These are phyloP conservation scores for Jamesozyma rosinii DNA, from an alignment of 805 yeast species.

Conservation along the genomic window DNA sequence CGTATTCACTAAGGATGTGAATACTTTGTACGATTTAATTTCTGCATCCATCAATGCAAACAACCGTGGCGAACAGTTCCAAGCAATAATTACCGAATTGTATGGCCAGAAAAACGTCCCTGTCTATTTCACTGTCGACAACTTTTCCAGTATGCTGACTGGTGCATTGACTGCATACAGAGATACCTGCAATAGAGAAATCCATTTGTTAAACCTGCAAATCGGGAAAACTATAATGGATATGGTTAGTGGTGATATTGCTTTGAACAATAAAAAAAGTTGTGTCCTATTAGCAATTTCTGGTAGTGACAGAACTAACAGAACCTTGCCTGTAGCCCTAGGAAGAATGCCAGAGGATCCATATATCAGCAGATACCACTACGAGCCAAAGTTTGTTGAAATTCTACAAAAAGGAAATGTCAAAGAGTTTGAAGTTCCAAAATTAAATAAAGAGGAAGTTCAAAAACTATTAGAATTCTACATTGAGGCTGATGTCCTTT, in stretches of 20 bases:
- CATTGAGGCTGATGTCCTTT: constrained; percentile 33
- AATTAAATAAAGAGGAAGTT: constrained; percentile 39
- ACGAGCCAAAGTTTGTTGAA: constrained; percentile 49
- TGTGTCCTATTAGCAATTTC: constrained; percentile 58
- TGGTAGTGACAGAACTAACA: constrained; percentile 41
- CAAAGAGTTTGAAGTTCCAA: constrained; percentile 35
- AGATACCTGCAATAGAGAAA: constrained; percentile 43
- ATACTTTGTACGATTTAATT: constrained; percentile 38
- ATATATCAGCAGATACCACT: constrained; percentile 41
- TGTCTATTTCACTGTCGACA: constrained; percentile 63
- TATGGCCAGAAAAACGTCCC: constrained; percentile 43
- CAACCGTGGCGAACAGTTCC: constrained; percentile 39
- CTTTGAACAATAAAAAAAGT: constrained; percentile 43
- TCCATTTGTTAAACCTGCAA: constrained; percentile 56
- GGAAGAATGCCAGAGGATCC: constrained; percentile 45
- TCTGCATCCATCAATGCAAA: constrained; percentile 31
- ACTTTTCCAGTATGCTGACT: constrained; percentile 54
- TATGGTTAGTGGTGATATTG: constrained; percentile 42
- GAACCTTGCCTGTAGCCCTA: constrained; percentile 53
- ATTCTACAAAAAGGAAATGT: constrained; percentile 34
- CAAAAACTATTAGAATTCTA: constrained; percentile 35
- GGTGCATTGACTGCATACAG: constrained; percentile 51
- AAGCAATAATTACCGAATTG: constrained; percentile 48
- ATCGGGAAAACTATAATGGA: constrained; percentile 49
- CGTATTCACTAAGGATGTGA: constrained; percentile 21